phyloP scores from a whole-genome alignment of 306 rosid genomes.

The Medicago ruthenica region DNA sequence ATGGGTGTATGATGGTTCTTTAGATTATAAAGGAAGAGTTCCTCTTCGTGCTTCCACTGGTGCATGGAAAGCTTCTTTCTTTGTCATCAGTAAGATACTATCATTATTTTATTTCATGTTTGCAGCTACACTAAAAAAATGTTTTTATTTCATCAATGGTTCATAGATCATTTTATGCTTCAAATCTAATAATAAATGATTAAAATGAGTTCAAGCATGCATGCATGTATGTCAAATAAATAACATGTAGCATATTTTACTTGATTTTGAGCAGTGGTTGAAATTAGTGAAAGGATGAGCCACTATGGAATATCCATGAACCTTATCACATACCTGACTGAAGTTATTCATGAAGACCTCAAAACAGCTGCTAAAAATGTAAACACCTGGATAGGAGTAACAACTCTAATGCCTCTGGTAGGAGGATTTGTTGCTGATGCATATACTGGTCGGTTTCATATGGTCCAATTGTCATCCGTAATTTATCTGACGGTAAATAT shows the following conservation, averaged over 20 bases:
- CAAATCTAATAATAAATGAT: too few relatives aligned
- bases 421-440: slow-evolving; percentile 64
- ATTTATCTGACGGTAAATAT: slow-evolving; percentile 52
- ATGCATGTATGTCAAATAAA: not conserved
- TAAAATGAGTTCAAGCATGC: too few relatives aligned
- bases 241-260: not conserved
- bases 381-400: slow-evolving; percentile 58
- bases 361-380: slow-evolving; percentile 59
- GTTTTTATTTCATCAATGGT: not conserved
- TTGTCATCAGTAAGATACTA: slow-evolving; percentile 55
- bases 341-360: slow-evolving; percentile 61
- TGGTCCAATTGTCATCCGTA: slow-evolving; percentile 50
- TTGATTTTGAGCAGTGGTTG: slow-evolving; percentile 47
- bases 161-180: too few relatives aligned
- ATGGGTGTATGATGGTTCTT: slow-evolving; percentile 60
- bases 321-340: slow-evolving; percentile 56
- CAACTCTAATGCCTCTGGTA: slow-evolving; percentile 58
- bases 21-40: slow-evolving; percentile 56
- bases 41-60: slow-evolving; percentile 69
- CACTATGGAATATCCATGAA: slow-evolving; percentile 53
- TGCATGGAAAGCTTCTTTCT: slow-evolving; percentile 65
- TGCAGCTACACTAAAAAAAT: too few relatives aligned
- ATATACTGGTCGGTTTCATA: slow-evolving; percentile 55
- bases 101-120: not conserved
- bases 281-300: slow-evolving; percentile 53